phyloP scores from a whole-genome alignment of 768 basidiomycete genomes.

The Lactarius psammicola region DNA sequence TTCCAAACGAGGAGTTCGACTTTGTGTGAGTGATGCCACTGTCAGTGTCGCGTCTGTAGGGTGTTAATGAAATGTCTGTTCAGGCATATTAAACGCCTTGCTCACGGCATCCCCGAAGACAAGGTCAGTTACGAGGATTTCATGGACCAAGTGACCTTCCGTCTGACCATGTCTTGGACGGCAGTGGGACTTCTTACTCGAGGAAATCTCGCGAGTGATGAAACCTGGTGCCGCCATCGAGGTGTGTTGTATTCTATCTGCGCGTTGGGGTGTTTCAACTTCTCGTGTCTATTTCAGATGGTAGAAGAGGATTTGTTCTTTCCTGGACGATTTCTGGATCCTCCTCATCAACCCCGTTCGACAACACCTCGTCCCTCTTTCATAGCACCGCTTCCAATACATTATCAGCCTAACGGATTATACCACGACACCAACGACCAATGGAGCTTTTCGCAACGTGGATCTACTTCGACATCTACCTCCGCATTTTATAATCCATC shows the following conservation, averaged over 20 bases:
- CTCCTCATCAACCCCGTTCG: constrained; percentile 21
- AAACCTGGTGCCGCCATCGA: constrained; percentile 73
- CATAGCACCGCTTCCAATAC: constrained; percentile 5
- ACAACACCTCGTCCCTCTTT: constrained; percentile 17
- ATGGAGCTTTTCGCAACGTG: constrained; percentile 5
- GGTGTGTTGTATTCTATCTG: constrained; percentile 36
- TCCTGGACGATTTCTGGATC: constrained; percentile 50
- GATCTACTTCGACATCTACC: constrained; percentile 1
- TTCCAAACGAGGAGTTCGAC: constrained; percentile 71
- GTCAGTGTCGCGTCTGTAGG: not conserved
- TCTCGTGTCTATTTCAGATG: constrained; percentile 41
- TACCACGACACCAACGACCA: constrained; percentile 2
- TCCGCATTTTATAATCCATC: not conserved
- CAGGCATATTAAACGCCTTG: constrained; percentile 69
- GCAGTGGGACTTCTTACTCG: constrained; percentile 67
- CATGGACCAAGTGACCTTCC: not conserved
- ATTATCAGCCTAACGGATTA: constrained; percentile 2
- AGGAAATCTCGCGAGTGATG: constrained; percentile 70
- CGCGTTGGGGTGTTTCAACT: not conserved
- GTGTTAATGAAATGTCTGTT: not conserved
- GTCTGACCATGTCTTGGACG: not conserved
- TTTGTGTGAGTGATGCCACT: constrained; percentile 54
- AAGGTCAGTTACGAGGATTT: constrained; percentile 44
- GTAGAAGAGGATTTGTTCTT: constrained; percentile 76
- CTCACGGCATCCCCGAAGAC: constrained; percentile 73